Conservation (phyloP, 495 filamentous ascomycete genomes). For the Aspergillus ellipticus region DNA sequence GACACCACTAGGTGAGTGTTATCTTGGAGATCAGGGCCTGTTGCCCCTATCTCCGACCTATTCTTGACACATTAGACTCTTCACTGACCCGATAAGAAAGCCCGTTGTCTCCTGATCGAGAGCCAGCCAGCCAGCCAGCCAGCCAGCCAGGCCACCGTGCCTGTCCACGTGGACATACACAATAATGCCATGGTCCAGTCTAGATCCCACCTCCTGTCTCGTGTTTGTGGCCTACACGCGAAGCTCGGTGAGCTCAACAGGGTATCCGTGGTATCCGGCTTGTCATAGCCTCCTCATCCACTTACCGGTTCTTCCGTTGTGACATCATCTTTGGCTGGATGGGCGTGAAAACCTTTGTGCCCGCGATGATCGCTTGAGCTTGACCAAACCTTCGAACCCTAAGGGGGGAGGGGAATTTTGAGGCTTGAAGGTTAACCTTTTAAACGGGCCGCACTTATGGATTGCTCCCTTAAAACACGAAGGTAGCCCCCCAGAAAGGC, state of each 20-base stretch:
- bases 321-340: not conserved
- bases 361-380: conserved; percentile 1
- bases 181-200: not conserved
- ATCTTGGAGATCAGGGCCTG: too few relatives aligned
- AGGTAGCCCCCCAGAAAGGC: not conserved
- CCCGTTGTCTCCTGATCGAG: too few relatives aligned
- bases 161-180: not conserved
- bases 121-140: too few relatives aligned
- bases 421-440: not conserved
- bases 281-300: not conserved
- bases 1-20: too few relatives aligned
- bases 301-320: not conserved
- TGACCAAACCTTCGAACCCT: not conserved
- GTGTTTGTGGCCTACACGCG: not conserved
- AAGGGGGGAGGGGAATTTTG: not conserved
- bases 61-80: too few relatives aligned
- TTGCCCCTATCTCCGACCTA: too few relatives aligned
- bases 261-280: not conserved
- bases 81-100: too few relatives aligned
- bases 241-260: not conserved
- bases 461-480: too few relatives aligned
- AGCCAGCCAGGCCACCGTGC: too few relatives aligned
- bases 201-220: not conserved
- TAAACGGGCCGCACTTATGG: not conserved
- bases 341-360: not conserved